A percentile compares a stretch with the other conserved stretches of the same genome.
Evolutionary conservation across 1,284 basidiomycete genomes (phyloP).

Genomic region (Tranzscheliella williamsii): DNA sequence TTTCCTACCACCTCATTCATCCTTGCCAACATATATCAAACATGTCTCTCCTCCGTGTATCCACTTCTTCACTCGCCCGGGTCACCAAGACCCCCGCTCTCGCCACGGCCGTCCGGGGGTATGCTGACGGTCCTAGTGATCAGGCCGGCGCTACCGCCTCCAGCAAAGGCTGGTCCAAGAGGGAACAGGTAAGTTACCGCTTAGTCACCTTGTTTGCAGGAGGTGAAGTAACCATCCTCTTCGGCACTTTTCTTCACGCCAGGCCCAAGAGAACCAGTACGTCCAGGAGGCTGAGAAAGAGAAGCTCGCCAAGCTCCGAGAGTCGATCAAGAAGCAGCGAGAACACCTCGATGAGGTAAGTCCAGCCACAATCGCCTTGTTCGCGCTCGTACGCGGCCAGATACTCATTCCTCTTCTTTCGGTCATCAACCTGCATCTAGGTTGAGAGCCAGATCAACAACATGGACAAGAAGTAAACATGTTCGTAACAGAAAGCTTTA

Average conservation of each 20-base stretch:
- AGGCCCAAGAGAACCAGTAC: slow-evolving; percentile 52
- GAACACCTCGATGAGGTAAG: slow-evolving; percentile 48
- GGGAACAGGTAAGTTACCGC: slow-evolving; percentile 51
- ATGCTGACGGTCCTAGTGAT: slow-evolving; percentile 42
- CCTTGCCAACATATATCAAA: too few species aligned
- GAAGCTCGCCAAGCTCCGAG: slow-evolving; percentile 50
- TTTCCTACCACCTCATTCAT: too few species aligned
- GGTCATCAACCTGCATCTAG: slow-evolving; percentile 2
- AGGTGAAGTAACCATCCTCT: background rate
- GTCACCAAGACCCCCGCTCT: slow-evolving; percentile 34
- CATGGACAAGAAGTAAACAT: slow-evolving; percentile 42
- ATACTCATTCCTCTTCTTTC: background rate
- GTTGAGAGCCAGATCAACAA: slow-evolving; percentile 43
- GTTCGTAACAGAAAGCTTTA: too few species aligned
- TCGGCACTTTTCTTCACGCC: background rate
- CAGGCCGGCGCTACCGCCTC: slow-evolving; percentile 45
- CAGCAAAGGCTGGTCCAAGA: slow-evolving; percentile 38
- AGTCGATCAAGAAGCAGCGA: slow-evolving; percentile 47
- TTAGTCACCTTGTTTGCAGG: background rate
- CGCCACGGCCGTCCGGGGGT: slow-evolving; percentile 33
- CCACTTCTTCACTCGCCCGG: slow-evolving; percentile 35
- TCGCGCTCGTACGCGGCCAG: background rate
- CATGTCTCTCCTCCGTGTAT: slow-evolving; percentile 42
- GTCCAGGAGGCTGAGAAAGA: slow-evolving; percentile 50
- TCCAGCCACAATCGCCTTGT: background rate